Base-by-base conservation (phyloP, 2,329 filamentous ascomycete species). In the Diaporthe destruens region DNA sequence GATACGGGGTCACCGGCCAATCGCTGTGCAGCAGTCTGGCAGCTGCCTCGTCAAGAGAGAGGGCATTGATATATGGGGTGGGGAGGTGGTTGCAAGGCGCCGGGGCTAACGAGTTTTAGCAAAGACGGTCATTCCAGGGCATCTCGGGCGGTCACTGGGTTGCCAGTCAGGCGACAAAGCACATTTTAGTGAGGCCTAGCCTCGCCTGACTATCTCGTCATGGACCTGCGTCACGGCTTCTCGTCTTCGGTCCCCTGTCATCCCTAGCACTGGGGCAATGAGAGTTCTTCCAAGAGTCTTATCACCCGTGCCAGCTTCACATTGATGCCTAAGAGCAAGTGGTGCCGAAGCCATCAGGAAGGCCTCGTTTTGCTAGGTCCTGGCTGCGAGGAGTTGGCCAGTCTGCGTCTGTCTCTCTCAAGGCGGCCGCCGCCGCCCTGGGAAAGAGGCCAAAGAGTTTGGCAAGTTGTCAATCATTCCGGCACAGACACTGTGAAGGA, bases 201-300 rank as follows among this genome's bases (percentile, higher is more conserved):
- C 61, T 66, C 47, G 61, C 44, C 25, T 36, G 44, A 65, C 42
- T 65, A 65, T 49, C 61, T 65, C 44, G 61, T 51, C 61, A 65
- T 51, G 61, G 29, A 36, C 61, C 29, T 29, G 12, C 36, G 44
- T 66, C 57, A 44, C 57, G 18, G 32, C 61, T 36, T 25, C 11
- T 20, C 29, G 29, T 51, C 29, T 36, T 49, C 59, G 29, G 18
- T n/a, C 36, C 61, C 44, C 61, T 65, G 47, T 32, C 44, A n/a
- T 39, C 47, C 61, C 14, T 39, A 47, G 12, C 61, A 66, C 61
- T 39, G 23, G 12, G 32, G 16, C 32, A 5, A 49, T 63, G 42
- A 63, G 18, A 23, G 59, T 61, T 23, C 61, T 39, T 53, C 47
- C 61, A 66, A 53, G 61, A 66, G 61, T 66, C 61, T 66, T 29